Conservation (phyloP, 768 basidiomycete species). For the Boletus rufocinnamomeus region DNA sequence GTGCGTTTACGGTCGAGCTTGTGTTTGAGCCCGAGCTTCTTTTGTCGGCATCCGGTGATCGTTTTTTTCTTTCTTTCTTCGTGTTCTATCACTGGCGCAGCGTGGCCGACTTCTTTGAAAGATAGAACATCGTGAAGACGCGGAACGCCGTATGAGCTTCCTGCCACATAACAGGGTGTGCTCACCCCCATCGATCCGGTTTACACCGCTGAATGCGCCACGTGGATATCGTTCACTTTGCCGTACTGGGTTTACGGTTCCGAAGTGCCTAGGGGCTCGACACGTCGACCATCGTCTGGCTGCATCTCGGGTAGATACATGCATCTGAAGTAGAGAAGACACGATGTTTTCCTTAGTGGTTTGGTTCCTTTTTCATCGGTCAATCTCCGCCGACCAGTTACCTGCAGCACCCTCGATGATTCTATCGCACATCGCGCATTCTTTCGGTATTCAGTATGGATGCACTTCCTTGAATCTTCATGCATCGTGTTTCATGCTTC, state of each 20-base stretch:
- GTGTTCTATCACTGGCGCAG: conserved; percentile 2
- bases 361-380: background rate
- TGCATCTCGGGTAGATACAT: background rate
- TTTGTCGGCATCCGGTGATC: background rate
- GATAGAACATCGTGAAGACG: background rate
- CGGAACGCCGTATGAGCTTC: conserved; percentile 2
- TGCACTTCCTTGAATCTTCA: background rate
- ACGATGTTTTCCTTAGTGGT: background rate
- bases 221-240: background rate
- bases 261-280: background rate
- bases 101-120: background rate
- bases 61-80: background rate
- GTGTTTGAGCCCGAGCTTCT: background rate
- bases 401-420: background rate
- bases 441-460: background rate
- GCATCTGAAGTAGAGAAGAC: background rate
- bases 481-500: conserved; percentile 3
- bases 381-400: background rate
- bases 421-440: background rate
- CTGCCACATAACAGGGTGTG: background rate
- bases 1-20: background rate
- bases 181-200: background rate
- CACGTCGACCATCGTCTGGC: background rate
- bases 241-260: background rate
- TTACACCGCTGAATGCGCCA: background rate